Conservation (phyloP, 495 filamentous ascomycete species). For the Chaetomium fimeti region DNA sequence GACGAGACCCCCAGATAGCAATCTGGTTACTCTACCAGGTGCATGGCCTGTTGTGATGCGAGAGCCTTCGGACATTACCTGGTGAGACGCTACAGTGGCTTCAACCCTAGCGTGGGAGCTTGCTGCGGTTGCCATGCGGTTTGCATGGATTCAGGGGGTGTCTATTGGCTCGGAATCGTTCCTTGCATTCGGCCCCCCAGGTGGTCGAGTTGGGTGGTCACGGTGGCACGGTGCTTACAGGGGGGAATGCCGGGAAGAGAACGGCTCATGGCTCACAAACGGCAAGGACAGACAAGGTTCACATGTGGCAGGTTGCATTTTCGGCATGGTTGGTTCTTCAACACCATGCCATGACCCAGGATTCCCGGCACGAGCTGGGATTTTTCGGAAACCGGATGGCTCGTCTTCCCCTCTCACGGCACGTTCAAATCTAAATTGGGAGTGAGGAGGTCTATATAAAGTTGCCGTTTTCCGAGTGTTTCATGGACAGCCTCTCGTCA, state of each 20-base stretch:
- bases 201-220: not conserved
- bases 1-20: not conserved
- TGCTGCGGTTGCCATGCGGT: not conserved
- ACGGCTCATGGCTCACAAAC: not conserved
- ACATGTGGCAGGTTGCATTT: constrained; percentile 4
- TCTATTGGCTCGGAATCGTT: constrained; percentile 5
- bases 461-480: not conserved
- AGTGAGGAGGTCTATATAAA: not conserved
- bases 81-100: not conserved
- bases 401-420: not conserved
- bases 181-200: not conserved
- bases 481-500: not conserved
- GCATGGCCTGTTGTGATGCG: not conserved
- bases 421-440: not conserved
- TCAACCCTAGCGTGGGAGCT: not conserved
- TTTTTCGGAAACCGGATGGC: not conserved
- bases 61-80: not conserved
- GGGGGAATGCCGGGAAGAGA: not conserved
- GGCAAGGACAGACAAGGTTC: not conserved
- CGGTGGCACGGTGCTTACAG: not conserved
- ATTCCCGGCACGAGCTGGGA: not conserved
- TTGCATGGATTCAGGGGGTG: not conserved
- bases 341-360: constrained; percentile 11
- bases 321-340: constrained; percentile 8
- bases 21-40: not conserved